These are phyloP conservation scores for Nakataea oryzae DNA, from an alignment of 2,329 filamentous ascomycete genomes.

Conservation along the genomic window DNA sequence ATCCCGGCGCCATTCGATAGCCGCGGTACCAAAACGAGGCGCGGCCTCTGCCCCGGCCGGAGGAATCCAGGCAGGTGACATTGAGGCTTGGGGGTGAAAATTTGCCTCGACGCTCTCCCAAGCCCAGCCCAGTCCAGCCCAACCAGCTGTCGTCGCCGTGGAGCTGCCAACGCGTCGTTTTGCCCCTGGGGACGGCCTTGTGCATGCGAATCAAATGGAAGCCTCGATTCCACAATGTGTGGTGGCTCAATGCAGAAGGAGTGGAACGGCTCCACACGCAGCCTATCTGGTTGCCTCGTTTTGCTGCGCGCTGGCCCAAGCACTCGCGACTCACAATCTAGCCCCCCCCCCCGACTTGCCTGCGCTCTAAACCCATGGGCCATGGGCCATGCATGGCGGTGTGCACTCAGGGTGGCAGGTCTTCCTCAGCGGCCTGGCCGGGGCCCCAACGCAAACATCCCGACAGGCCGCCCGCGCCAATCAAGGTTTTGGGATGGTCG, in stretches of 20 bases:
- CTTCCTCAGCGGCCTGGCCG: neutral
- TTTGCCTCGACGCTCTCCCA: too few species aligned
- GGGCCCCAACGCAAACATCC: neutral
- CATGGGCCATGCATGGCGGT: neutral
- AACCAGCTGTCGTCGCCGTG: neutral
- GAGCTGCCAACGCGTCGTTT: neutral
- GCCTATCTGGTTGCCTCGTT: neutral
- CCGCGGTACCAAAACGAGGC: neutral
- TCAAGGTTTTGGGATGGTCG: neutral
- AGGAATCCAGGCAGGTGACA: neutral
- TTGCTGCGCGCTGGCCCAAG: neutral
- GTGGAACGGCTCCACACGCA: neutral
- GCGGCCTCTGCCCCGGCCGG: neutral
- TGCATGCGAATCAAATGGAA: neutral
- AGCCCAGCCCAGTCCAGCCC: neutral
- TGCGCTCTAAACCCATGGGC: too few species aligned
- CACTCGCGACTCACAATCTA: neutral
- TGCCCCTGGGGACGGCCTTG: neutral
- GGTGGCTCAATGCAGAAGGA: neutral
- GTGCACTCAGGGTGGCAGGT: neutral
- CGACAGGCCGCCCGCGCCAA: neutral
- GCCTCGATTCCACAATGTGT: neutral
- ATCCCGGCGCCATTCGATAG: neutral
- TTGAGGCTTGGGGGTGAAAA: neutral
- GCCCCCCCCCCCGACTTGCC: too few species aligned